Percentiles rank a stretch among this genome's conserved stretches.
These are phyloP conservation scores for Magnaporthiopsis incrustans DNA, from an alignment of 2,329 filamentous ascomycete genomes.

Conservation along the genomic window DNA sequence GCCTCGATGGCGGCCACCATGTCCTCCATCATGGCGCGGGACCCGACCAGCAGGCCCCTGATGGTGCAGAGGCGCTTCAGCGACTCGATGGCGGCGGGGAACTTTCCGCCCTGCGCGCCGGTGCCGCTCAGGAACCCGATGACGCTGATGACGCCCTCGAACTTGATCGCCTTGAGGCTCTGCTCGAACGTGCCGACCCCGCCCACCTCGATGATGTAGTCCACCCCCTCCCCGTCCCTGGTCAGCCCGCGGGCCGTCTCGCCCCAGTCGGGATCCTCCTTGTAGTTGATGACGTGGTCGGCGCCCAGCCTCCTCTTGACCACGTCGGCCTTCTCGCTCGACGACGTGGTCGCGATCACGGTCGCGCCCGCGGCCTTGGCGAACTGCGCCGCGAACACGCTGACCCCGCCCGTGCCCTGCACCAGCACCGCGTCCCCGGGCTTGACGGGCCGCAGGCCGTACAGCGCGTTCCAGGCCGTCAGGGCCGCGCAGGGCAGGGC, in stretches of 20 bases:
- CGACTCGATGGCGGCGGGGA: slow-evolving; percentile 40
- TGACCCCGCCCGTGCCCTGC: slow-evolving; percentile 64
- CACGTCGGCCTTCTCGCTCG: slow-evolving; percentile 35
- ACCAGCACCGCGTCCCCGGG: slow-evolving; percentile 54
- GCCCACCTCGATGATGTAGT: slow-evolving; percentile 49
- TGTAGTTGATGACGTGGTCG: slow-evolving; percentile 50
- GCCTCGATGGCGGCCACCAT: slow-evolving; percentile 34
- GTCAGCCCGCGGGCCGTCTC: slow-evolving; percentile 42
- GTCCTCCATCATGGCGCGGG: slow-evolving; percentile 30
- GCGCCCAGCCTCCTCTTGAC: slow-evolving; percentile 45
- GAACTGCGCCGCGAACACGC: slow-evolving; percentile 54
- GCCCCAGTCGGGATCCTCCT: slow-evolving; percentile 43
- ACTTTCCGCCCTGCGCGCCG: slow-evolving; percentile 34
- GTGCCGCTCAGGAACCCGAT: slow-evolving; percentile 35
- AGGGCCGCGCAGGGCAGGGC: slow-evolving; percentile 52
- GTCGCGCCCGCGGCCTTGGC: slow-evolving; percentile 41
- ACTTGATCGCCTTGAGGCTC: slow-evolving; percentile 21
- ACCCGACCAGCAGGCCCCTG: slow-evolving; percentile 33
- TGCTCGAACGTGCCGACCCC: slow-evolving; percentile 42
- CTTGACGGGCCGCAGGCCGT: slow-evolving; percentile 43
- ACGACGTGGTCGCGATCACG: slow-evolving; percentile 51
- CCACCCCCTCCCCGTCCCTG: slow-evolving; percentile 34
- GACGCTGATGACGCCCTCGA: slow-evolving; percentile 25
- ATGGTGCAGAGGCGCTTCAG: slow-evolving; percentile 28
- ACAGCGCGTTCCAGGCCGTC: slow-evolving; percentile 60